Base-by-base conservation (phyloP, 225 moss, liverwort and hornwort species). In the Antitrichia curtipendula region DNA sequence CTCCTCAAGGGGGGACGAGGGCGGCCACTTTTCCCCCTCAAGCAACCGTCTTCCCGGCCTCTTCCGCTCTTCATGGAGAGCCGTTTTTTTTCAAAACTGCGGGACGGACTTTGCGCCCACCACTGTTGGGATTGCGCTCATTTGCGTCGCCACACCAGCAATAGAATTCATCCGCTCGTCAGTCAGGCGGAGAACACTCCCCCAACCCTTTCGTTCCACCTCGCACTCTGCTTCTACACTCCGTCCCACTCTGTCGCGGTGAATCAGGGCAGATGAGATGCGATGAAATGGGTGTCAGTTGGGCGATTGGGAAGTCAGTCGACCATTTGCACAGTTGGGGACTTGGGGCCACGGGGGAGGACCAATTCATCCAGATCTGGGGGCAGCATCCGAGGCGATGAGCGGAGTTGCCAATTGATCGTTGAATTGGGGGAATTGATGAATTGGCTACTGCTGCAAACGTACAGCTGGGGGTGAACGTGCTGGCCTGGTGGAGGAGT, bases 61-160 rank as follows among this genome's bases (percentile, higher is more conserved):
- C 80, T 65, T 90, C 91, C 91, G 91, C 28, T 65, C 41, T 79
- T 10, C 40, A 36, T 17, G 88, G 91, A 88, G 88, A 88, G 91
- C 91, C 91, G 91, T 90, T 88, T 83, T 64, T 22, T 36, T 85
- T 91, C 73, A 83, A 83, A 88, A 14, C 45, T 38, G 6, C 54
- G 41, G 16, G 52, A 31, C 53, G 77, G 23, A 53, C 29, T 41
- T 27, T 80, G 80, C 41, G 80, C 27, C 28, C 31, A 21, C 23
- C 75, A 56, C 80, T 72, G 72, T 74, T 58, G 49, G 41, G 80
- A 75, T 58, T 79, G 74, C 36, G 61, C 50, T 59, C 9, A 15
- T 21, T n/a, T 20, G 41, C 83, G 25, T 88, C 83, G 81, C 77
- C 68, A 72, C 43, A 47, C 87, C 81, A 20, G 38, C 12, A 58